Percentiles rank a stretch among this genome's conserved stretches.
phyloP scores from a whole-genome alignment of 2,329 filamentous ascomycete species.

The Talaromyces albobiverticillius region DNA sequence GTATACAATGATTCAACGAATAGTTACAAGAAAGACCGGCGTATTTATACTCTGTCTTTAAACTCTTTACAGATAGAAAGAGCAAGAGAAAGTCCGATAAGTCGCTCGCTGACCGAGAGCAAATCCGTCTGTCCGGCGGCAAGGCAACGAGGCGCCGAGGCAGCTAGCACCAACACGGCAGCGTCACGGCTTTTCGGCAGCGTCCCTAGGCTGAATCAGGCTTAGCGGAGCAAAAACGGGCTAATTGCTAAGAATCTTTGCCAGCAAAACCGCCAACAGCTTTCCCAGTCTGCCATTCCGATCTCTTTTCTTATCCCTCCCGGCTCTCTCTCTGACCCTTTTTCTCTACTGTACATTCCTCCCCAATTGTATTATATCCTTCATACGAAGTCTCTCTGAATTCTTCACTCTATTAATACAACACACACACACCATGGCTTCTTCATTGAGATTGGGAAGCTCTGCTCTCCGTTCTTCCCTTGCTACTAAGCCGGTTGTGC shows the following conservation, averaged over 20 bases:
- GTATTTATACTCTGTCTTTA: too few species aligned
- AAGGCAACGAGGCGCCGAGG: background rate
- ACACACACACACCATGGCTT: conserved; percentile 65
- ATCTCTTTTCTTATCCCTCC: conserved; percentile 31
- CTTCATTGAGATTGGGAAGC: conserved; percentile 76
- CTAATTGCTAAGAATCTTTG: background rate
- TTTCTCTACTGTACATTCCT: conserved; percentile 8
- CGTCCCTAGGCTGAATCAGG: background rate
- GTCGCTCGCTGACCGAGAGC: too few species aligned
- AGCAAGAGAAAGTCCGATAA: too few species aligned
- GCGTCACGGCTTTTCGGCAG: conserved; percentile 6
- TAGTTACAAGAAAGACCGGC: too few species aligned
- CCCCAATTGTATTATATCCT: conserved; percentile 15
- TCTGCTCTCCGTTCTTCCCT: conserved; percentile 75
- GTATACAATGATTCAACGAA: too few species aligned
- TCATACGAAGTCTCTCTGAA: conserved; percentile 16
- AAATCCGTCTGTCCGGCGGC: conserved; percentile 5
- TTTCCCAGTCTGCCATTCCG: conserved; percentile 30
- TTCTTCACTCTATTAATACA: conserved; percentile 23
- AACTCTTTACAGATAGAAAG: too few species aligned
- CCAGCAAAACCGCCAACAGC: conserved; percentile 3
- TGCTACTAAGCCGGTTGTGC: conserved; percentile 65
- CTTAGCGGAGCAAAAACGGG: conserved; percentile 8
- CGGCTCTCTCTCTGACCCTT: conserved; percentile 9
- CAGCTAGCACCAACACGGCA: background rate